Conservation (phyloP, 371 early-diverging fungal species). For the Circinella umbellata region DNA sequence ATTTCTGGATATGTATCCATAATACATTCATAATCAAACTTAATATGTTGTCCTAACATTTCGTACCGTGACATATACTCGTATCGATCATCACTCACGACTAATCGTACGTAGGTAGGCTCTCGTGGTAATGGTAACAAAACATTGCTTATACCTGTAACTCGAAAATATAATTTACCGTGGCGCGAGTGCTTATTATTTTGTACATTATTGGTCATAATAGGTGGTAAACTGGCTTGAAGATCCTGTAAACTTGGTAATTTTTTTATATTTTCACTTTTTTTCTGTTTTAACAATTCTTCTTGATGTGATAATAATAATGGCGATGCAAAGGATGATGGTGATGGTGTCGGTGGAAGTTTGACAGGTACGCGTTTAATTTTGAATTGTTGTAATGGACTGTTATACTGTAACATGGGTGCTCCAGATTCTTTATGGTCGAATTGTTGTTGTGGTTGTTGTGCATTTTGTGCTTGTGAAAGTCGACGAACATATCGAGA, state of each 20-base stretch:
- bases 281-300: background rate
- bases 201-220: background rate
- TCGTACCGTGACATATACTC: slow-evolving; percentile 56
- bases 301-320: background rate
- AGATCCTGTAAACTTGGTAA: slow-evolving; percentile 1
- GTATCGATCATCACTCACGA: slow-evolving; percentile 51
- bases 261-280: background rate
- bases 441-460: background rate
- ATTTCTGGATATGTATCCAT: slow-evolving; percentile 43
- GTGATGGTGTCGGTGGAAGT: background rate
- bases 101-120: slow-evolving; percentile 48
- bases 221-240: background rate
- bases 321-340: too few species aligned
- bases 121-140: slow-evolving; percentile 49
- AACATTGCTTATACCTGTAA: slow-evolving; percentile 41
- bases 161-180: slow-evolving; percentile 48
- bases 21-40: slow-evolving; percentile 46
- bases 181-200: background rate
- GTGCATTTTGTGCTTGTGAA: slow-evolving; percentile 12
- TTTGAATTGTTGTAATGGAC: slow-evolving; percentile 1
- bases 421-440: background rate
- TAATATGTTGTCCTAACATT: slow-evolving; percentile 27
- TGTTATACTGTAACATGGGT: background rate
- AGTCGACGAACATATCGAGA: slow-evolving; percentile 22
- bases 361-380: slow-evolving; percentile 16